Percentiles rank a stretch among this genome's conserved stretches.
phyloP scores from a whole-genome alignment of 805 yeast species.

The Yamadazyma phyllophila region DNA sequence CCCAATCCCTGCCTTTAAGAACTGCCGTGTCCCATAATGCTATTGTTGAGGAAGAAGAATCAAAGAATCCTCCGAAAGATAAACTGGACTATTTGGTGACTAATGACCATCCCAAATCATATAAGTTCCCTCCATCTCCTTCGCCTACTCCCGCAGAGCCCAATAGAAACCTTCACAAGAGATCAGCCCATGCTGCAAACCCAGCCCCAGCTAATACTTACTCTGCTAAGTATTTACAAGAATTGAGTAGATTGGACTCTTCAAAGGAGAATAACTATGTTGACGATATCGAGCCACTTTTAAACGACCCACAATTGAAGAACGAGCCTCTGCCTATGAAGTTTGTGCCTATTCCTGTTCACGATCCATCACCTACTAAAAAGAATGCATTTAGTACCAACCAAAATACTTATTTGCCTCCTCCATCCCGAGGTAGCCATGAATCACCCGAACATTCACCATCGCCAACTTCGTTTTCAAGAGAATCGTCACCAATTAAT shows the following conservation, averaged over 20 bases:
- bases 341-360: conserved; percentile 42
- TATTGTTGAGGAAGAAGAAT: conserved; percentile 12
- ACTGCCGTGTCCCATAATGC: conserved; percentile 9
- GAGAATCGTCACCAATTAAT: conserved; percentile 30
- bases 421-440: conserved; percentile 29
- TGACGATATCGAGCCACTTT: conserved; percentile 36
- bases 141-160: conserved; percentile 15
- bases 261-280: conserved; percentile 16
- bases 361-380: conserved; percentile 26
- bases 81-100: conserved; percentile 47
- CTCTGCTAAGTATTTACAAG: conserved; percentile 44
- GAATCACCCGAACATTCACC: conserved; percentile 30
- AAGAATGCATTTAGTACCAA: conserved; percentile 4
- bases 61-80: conserved; percentile 4
- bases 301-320: neutral
- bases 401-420: conserved; percentile 25
- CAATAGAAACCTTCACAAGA: neutral
- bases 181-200: neutral
- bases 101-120: conserved; percentile 44
- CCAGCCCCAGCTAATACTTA: conserved; percentile 22
- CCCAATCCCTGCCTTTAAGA: conserved; percentile 8
- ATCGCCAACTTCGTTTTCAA: conserved; percentile 33
- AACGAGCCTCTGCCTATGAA: conserved; percentile 12
- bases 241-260: conserved; percentile 16
- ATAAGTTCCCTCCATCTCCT: conserved; percentile 55